A percentile compares a stretch with the other conserved stretches of the same genome.
Conservation (phyloP, 352 stramenopile genomes). For the Elongisporangium anandrum region DNA sequence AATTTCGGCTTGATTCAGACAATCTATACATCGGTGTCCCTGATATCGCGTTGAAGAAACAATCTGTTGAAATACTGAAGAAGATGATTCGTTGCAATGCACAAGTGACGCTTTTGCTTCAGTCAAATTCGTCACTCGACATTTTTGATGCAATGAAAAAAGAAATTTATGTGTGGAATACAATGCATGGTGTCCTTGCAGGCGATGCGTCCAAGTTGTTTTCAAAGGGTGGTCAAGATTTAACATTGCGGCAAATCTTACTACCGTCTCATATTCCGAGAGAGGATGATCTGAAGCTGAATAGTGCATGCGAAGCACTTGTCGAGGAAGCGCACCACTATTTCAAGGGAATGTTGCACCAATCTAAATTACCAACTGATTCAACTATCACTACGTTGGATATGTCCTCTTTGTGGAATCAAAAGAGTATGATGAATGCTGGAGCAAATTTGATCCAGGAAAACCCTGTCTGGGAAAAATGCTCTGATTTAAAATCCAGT, state of each 20-base stretch:
- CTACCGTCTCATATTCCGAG: conserved; percentile 18
- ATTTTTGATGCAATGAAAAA: not conserved
- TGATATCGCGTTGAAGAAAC: not conserved
- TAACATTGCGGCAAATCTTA: conserved; percentile 15
- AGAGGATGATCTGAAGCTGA: conserved; percentile 15
- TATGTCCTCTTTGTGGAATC: conserved; percentile 25
- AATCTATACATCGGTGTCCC: not conserved
- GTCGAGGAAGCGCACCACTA: conserved; percentile 10
- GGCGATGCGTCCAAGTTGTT: not conserved
- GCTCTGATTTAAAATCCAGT: not conserved
- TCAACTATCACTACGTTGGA: conserved; percentile 25
- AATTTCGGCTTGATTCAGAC: not conserved
- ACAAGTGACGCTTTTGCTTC: not conserved
- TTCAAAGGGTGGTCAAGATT: not conserved
- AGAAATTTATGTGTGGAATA: not conserved
- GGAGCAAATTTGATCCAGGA: conserved; percentile 12
- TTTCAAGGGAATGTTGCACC: conserved; percentile 16
- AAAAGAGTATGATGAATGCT: not conserved
- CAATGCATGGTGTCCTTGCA: not conserved
- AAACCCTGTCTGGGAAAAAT: conserved; percentile 2
- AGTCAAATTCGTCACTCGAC: not conserved
- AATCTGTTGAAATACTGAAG: not conserved
- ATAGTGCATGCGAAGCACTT: conserved; percentile 12
- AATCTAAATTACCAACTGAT: not conserved
- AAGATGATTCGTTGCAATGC: not conserved